phyloP scores from a whole-genome alignment of 306 rosid genomes.

The Quercus ilex region DNA sequence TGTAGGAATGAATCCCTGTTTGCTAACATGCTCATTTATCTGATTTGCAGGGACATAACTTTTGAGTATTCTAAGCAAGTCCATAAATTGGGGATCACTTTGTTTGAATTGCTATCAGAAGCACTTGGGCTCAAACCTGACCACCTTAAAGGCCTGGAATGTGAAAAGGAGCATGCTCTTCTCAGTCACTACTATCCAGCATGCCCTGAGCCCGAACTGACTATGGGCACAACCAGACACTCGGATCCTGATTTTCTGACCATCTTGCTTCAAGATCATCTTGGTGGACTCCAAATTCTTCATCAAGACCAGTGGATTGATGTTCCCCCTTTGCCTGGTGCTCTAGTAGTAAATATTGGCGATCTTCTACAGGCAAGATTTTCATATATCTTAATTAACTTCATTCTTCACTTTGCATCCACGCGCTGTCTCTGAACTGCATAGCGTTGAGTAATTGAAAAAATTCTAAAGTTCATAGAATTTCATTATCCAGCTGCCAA shows the following conservation, averaged over 20 bases:
- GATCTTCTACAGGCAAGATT: constrained; percentile 44
- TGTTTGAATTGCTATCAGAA: constrained; percentile 56
- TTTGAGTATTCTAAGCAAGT: constrained; percentile 40
- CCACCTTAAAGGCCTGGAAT: constrained; percentile 45
- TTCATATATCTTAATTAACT: background rate
- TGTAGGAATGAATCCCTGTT: background rate
- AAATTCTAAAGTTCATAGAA: background rate
- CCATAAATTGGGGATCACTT: constrained; percentile 25
- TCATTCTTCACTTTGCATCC: no score
- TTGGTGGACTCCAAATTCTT: constrained; percentile 59
- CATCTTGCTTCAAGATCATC: constrained; percentile 50
- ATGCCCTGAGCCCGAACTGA: constrained; percentile 59
- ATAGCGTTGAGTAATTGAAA: background rate
- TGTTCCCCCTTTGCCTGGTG: constrained; percentile 42
- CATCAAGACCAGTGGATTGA: constrained; percentile 37
- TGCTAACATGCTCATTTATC: background rate
- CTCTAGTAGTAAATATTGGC: constrained; percentile 50
- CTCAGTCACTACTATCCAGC: constrained; percentile 59
- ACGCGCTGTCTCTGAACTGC: no score
- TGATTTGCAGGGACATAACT: constrained; percentile 36
- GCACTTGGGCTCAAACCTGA: constrained; percentile 50
- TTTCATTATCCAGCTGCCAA: background rate
- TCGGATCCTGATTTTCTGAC: constrained; percentile 59
- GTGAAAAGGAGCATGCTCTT: constrained; percentile 33
- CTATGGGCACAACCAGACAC: constrained; percentile 40